Evolutionary conservation across 768 basidiomycete species (phyloP), one percentile per base, ranked within the genome.

Genomic region (Heimioporus sp.): DNA sequence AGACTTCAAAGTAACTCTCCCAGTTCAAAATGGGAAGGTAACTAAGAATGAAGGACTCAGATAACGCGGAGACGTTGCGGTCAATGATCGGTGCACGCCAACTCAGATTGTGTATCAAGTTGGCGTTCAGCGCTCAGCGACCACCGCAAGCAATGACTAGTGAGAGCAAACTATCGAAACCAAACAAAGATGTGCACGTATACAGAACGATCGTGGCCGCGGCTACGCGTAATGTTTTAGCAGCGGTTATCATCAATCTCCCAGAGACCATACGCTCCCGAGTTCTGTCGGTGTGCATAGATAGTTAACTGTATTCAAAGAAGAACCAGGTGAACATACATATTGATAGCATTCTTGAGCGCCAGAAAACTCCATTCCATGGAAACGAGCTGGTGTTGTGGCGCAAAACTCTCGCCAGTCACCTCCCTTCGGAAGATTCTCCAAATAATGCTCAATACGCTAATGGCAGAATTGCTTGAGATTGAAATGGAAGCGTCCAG

Each of bases 321-420:
- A 45, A 3, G 10, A 3, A 28, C 32, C 10, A 19, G 6, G 44
- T 44, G 11, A 28, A 61, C 59, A 41, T 8, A 55, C 62, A 5
- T 13, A 41, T 56, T 60, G 56, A 56, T 47, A 55, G 30, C 59
- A 63, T 28, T 55, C 51, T n/a, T 63, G 54, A n/a, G 59, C 54
- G 20, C 70, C 57, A 10, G 52, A 31, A 47, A 69, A 71, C 13
- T 65, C 57, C 57, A 64, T 48, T 2, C 48, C 53, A 13, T 39
- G 46, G 47, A 71, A 69, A 16, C 41, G 53, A 7, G 47, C 56
- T 13, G 70, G 71, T 0, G 70, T 72, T 3, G 71, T 68, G 5
- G 68, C 68, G 30, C 68, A 72, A 39, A 73, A 70, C 13, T 63
- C 63, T 31, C 56, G 54, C 70, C 67, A 70, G 30, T 69, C 62